phyloP scores from a whole-genome alignment of 2,329 filamentous ascomycete genomes.

The Thielaviopsis ethacetica region DNA sequence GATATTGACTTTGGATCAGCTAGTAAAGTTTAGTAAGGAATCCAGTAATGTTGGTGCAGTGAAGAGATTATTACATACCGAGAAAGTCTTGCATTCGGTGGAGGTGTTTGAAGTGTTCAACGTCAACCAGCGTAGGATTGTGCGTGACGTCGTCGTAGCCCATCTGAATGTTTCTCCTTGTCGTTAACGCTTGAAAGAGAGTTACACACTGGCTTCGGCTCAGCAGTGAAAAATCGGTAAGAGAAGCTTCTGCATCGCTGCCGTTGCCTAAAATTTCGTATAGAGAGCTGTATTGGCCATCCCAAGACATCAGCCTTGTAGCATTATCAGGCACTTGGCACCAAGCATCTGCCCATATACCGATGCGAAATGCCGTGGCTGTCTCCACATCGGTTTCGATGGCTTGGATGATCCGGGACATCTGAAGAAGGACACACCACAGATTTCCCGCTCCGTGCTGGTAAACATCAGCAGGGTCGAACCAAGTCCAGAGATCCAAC shows the following conservation, averaged over 20 bases:
- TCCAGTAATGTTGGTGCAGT: no score
- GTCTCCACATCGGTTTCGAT: background rate
- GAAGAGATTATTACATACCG: background rate
- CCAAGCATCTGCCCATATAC: background rate
- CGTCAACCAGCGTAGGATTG: background rate
- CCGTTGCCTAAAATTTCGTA: background rate
- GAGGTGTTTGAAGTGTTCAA: background rate
- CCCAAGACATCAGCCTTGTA: background rate
- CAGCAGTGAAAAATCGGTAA: background rate
- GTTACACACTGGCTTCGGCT: background rate
- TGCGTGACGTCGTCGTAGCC: background rate
- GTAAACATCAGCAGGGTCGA: background rate
- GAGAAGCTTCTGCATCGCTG: background rate
- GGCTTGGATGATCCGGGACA: background rate
- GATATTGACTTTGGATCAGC: background rate
- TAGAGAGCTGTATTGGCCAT: background rate
- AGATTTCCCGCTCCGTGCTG: slow-evolving; percentile 9
- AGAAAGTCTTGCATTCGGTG: background rate
- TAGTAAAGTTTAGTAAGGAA: background rate
- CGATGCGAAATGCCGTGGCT: background rate
- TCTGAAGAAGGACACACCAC: background rate
- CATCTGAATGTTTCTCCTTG: background rate
- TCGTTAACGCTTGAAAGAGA: background rate
- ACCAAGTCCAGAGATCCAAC: background rate
- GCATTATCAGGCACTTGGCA: background rate